Evolutionary conservation across 441 rosid genomes (phyloP), one percentile per base, ranked within the genome.

Genomic region (Pelargonium myrrhifolium): DNA sequence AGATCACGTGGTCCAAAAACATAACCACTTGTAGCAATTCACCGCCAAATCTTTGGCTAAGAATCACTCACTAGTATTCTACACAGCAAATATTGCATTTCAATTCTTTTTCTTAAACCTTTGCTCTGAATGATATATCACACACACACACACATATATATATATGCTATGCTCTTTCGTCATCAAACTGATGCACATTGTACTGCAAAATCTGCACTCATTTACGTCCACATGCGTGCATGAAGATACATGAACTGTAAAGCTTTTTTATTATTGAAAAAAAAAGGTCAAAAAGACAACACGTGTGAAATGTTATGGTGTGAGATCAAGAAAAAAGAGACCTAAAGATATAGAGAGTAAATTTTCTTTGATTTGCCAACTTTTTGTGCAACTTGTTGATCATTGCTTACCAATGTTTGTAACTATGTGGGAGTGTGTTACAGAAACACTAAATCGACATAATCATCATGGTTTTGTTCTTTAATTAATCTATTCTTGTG

Each of bases 221-320:
- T 47, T 47, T 47, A 47, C 53, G n/a, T 47, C n/a, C 53, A 47
- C 14, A 47, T 47, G 53, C 17, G 53, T 47, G 53, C 55, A 47
- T 47, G 17, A 47, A 47, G n/a, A 43, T 43, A 3, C 14, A 43
- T 43, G 4, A 43, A 3, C n/a, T 43, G 49, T 43, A 43, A 43
- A 43, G 49, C n/a, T 9, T 31, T 12, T 9, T 43, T n/a, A n/a
- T n/a, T n/a, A n/a, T n/a, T n/a, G n/a, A n/a, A n/a, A n/a, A n/a
- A n/a, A n/a, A n/a, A n/a, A n/a, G n/a, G n/a, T n/a, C n/a, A 43
- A 11, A 6, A 43, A 43, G 49, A 43, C 49, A 43, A 43, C 49
- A 9, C 12, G 49, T 43, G 49, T 9, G 49, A 9, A 9, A 3
- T 9, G 2, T 14, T 43, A 14, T 11, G 37, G 49, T 43, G 15